Conservation (phyloP, 495 filamentous ascomycete species). For the Cladorrhinum samala region DNA sequence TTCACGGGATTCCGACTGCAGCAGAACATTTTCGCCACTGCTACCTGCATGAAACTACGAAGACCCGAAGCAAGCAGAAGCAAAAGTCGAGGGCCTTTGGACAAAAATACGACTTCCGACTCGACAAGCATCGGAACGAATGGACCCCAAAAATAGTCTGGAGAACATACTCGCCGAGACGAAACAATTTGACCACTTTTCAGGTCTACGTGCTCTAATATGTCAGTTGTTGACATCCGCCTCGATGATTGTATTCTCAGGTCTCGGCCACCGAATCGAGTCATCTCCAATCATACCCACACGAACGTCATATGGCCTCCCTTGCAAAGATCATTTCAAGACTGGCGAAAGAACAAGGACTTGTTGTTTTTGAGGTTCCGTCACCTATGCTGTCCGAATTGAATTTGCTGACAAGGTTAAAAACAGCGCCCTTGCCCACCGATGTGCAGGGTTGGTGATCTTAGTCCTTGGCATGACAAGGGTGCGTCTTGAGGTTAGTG, state of each 20-base stretch:
- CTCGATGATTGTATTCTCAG: background rate
- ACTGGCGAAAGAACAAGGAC: background rate
- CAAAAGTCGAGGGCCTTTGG: slow-evolving; percentile 9
- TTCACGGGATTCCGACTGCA: background rate
- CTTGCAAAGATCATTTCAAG: background rate
- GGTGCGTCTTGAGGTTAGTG: slow-evolving; percentile 25
- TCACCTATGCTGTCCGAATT: slow-evolving; percentile 14
- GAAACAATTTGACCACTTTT: too few species aligned
- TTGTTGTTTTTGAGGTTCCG: background rate
- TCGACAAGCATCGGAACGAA: slow-evolving; percentile 2
- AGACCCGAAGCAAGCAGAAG: slow-evolving; percentile 18
- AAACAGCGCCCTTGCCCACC: slow-evolving; percentile 4
- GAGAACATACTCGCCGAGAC: too few species aligned
- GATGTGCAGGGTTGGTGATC: slow-evolving; percentile 22
- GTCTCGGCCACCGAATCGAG: background rate
- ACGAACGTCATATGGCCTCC: background rate
- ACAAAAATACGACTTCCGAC: slow-evolving; percentile 21
- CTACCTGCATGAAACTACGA: slow-evolving; percentile 9
- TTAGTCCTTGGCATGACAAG: slow-evolving; percentile 27
- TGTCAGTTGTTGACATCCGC: background rate
- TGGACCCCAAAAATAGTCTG: too few species aligned
- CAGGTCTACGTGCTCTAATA: background rate
- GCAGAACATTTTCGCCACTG: background rate
- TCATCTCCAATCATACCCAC: background rate
- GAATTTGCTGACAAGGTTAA: slow-evolving; percentile 10